Conservation (phyloP, 2,329 filamentous ascomycete species). For the Madurella mycetomatis region DNA sequence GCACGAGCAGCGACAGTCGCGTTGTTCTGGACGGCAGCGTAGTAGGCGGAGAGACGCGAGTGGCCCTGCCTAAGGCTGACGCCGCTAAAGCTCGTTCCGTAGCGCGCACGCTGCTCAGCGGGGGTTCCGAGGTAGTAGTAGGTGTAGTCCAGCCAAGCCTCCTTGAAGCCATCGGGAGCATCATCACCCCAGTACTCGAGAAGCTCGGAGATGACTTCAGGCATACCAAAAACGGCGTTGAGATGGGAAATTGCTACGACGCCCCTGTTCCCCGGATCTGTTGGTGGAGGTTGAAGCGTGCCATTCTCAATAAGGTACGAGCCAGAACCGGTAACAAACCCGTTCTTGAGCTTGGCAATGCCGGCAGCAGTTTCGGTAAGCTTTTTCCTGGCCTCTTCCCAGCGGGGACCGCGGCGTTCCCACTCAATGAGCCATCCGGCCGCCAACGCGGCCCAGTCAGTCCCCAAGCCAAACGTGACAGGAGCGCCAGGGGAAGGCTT, state of each 20-base stretch:
- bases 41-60: constrained; percentile 54
- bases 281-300: constrained; percentile 47
- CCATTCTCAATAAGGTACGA: constrained; percentile 49
- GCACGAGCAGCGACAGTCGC: constrained; percentile 45
- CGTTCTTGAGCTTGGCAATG: constrained; percentile 52
- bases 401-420: constrained; percentile 51
- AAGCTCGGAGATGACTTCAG: constrained; percentile 54
- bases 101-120: constrained; percentile 49
- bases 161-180: constrained; percentile 45
- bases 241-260: constrained; percentile 51
- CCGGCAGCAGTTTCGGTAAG: constrained; percentile 46
- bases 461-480: constrained; percentile 48
- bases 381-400: constrained; percentile 49
- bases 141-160: constrained; percentile 57
- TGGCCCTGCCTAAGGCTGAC: constrained; percentile 52
- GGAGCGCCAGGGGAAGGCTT: constrained; percentile 41
- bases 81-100: constrained; percentile 46
- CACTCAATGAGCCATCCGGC: constrained; percentile 56
- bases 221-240: constrained; percentile 54
- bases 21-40: constrained; percentile 41
- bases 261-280: constrained; percentile 49
- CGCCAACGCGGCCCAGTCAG: constrained; percentile 56
- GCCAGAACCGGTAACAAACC: constrained; percentile 54
- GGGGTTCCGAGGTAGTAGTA: constrained; percentile 50
- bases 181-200: constrained; percentile 45